Conservation (phyloP, 1,284 basidiomycete genomes). For the Xanthoconium separans region DNA sequence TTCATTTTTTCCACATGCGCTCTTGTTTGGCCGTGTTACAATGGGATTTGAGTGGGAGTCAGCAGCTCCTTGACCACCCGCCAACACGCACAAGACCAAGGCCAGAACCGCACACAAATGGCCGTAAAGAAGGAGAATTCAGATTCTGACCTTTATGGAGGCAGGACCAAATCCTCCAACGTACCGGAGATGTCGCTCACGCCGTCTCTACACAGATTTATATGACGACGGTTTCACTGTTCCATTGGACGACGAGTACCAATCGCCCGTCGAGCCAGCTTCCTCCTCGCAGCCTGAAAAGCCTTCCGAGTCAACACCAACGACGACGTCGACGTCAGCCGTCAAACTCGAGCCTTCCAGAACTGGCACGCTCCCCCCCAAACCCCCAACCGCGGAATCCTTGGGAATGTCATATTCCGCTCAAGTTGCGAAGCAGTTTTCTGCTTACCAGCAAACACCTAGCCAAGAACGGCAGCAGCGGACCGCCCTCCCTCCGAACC, state of each 20-base stretch:
- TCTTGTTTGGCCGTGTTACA: conserved; percentile 28
- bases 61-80: no score
- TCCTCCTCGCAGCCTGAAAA: conserved; percentile 10
- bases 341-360: conserved; percentile 21
- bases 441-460: conserved; percentile 64
- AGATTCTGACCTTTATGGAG: conserved; percentile 41
- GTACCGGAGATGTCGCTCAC: conserved; percentile 5
- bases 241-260: conserved; percentile 35
- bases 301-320: conserved; percentile 8
- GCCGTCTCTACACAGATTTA: conserved; percentile 31
- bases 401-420: conserved; percentile 55
- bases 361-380: conserved; percentile 33
- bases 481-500: conserved; percentile 14
- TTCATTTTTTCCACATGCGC: conserved; percentile 6
- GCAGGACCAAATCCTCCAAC: conserved; percentile 13
- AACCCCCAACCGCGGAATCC: conserved; percentile 24
- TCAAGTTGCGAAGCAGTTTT: conserved; percentile 71
- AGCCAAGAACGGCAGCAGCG: conserved; percentile 64
- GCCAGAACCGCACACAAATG: neutral
- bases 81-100: no score
- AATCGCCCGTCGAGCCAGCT: conserved; percentile 20
- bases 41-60: no score
- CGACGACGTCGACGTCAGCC: conserved; percentile 3
- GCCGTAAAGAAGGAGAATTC: conserved; percentile 28
- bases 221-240: conserved; percentile 43